These are phyloP conservation scores for Celoporthe dispersa DNA, from an alignment of 2,329 filamentous ascomycete species.

Conservation along the genomic window DNA sequence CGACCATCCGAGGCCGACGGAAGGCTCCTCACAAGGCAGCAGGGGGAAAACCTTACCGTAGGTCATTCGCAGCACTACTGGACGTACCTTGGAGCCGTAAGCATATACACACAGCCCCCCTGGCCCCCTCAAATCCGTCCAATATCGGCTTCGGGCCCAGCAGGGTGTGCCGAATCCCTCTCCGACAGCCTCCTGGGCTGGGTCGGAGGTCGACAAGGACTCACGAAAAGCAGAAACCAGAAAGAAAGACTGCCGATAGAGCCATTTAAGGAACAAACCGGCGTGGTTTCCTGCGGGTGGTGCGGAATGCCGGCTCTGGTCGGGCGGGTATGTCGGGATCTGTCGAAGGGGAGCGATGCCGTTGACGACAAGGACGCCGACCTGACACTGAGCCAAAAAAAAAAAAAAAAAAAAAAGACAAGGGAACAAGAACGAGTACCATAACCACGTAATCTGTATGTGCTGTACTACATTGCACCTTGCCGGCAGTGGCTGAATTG, in stretches of 20 bases:
- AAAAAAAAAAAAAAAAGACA: too few relatives aligned
- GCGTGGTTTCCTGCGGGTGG: neutral
- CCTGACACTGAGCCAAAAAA: neutral
- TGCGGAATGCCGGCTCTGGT: neutral
- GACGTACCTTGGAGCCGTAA: neutral
- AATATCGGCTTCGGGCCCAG: neutral
- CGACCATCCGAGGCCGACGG: neutral
- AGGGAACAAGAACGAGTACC: too few relatives aligned
- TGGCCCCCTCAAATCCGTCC: neutral
- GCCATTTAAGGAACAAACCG: neutral
- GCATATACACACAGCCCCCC: neutral
- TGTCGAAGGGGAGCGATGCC: neutral
- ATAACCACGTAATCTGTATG: neutral
- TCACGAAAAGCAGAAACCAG: neutral
- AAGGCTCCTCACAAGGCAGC: neutral
- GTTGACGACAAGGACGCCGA: neutral
- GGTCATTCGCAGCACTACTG: neutral
- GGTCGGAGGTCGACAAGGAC: neutral
- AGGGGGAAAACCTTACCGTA: neutral
- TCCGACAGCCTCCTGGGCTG: neutral
- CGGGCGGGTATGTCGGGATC: neutral
- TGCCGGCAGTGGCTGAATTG: neutral
- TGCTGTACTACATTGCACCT: neutral
- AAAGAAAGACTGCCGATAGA: neutral
- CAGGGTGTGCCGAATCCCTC: neutral